Evolutionary conservation across 495 filamentous ascomycete genomes (phyloP).

Genomic region (Aspergillus biplanus): DNA sequence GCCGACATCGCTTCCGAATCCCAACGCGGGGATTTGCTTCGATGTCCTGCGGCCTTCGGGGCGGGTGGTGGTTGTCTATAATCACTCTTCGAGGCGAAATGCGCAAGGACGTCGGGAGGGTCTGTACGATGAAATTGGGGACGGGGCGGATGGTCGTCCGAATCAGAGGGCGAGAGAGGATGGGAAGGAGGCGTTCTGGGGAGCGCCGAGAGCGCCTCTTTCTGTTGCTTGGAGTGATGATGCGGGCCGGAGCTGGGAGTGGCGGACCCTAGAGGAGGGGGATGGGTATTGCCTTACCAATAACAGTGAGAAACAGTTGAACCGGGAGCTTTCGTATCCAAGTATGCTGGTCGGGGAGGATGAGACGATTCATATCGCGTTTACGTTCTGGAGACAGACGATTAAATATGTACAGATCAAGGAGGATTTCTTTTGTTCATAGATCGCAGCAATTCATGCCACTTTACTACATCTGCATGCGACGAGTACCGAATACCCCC

Average conservation of each 20-base stretch:
- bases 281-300: slow-evolving; percentile 34
- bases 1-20: slow-evolving; percentile 28
- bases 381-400: slow-evolving; percentile 33
- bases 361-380: slow-evolving; percentile 26
- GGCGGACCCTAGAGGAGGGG: slow-evolving; percentile 28
- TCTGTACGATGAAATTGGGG: slow-evolving; percentile 33
- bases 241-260: slow-evolving; percentile 23
- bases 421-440: slow-evolving; percentile 25
- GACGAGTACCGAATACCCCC: no score
- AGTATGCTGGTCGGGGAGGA: slow-evolving; percentile 26
- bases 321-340: slow-evolving; percentile 32
- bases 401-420: slow-evolving; percentile 29
- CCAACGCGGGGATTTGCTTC: slow-evolving; percentile 32
- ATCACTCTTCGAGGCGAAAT: slow-evolving; percentile 30
- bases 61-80: slow-evolving; percentile 29
- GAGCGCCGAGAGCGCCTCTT: slow-evolving; percentile 30
- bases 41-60: slow-evolving; percentile 28
- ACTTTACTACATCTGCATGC: no score
- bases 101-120: slow-evolving; percentile 29
- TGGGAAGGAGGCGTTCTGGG: slow-evolving; percentile 35
- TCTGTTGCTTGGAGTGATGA: slow-evolving; percentile 33
- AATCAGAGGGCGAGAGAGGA: slow-evolving; percentile 26
- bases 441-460: background rate
- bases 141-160: slow-evolving; percentile 23
- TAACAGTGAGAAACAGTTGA: slow-evolving; percentile 31